Evolutionary conservation across 495 filamentous ascomycete genomes (phyloP), one percentile per base, ranked within the genome.

Genomic region (Hypoxylon fragiforme): DNA sequence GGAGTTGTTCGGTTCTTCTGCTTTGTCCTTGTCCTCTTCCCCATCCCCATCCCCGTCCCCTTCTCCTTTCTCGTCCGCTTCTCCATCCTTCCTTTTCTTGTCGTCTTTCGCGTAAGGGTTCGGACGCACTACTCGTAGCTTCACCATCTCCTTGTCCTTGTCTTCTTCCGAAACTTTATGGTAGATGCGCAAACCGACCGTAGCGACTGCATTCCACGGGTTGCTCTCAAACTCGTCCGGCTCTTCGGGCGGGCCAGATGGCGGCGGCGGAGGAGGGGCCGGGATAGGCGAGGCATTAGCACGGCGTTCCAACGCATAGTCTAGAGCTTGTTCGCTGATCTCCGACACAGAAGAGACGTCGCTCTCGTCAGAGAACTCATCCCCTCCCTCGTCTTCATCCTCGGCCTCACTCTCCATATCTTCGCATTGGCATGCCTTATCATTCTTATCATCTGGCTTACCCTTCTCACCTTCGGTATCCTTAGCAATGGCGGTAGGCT

Each of bases 181-280:
- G 67, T 90, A 94, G 1, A 96, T 82, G 22, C 86, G 76, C 37
- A 96, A 63, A 0, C 90, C 90, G 0, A 94, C 81, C 1, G 92
- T 88, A 35, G 83, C 89, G 0, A 92, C 83, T 0, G 91, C 90
- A 66, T 95, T 94, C 91, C 91, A 96, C 1, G 89, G 87, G 40
- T 92, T 81, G 4, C 60, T 65, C 51, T 74, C 79, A 35, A 78
- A 73, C 39, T 79, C 75, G 39, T 75, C 74, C 15, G 52, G 54
- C 18, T 48, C 48, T 12, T 54, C 52, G 13, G 42, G 31, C 15
- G 15, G 31, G 2, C 30, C 32, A 7, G 24, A 36, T 4, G 32
- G 40, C 6, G 60, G 55, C 11, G 39, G 35, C 1, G 54, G 41
- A 15, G 57, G 48, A n/a, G n/a, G n/a, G n/a, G n/a, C n/a, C 7